A percentile compares a stretch with the other conserved stretches of the same genome.
Conservation (phyloP, 164 flowering plant genomes). For the Aristolochia contorta region DNA sequence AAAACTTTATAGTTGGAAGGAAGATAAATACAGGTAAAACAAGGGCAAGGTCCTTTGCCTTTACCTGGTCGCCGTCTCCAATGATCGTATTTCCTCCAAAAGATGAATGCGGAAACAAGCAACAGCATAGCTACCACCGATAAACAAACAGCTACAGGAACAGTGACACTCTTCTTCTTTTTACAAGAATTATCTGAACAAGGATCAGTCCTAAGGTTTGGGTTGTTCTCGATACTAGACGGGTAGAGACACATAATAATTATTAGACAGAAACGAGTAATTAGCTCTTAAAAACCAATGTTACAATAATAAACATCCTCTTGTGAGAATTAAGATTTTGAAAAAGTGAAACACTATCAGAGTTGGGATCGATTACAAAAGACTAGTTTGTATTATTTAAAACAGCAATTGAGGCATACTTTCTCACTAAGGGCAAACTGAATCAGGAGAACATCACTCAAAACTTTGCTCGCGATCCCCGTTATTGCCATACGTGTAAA, state of each 20-base stretch:
- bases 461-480: too few relatives aligned
- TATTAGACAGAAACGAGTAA: background rate
- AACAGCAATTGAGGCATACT: conserved; percentile 1
- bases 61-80: background rate
- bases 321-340: background rate
- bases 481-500: too few relatives aligned
- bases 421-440: too few relatives aligned
- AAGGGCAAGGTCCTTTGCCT: background rate
- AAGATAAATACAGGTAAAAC: background rate
- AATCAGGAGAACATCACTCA: too few relatives aligned
- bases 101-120: background rate
- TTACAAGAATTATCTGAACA: background rate
- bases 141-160: background rate
- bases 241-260: background rate
- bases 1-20: background rate
- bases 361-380: background rate
- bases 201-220: background rate
- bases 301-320: background rate
- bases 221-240: background rate
- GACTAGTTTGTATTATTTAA: background rate
- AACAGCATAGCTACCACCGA: background rate
- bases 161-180: background rate
- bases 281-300: too few relatives aligned
- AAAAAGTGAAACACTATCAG: background rate
- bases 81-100: background rate